These are phyloP conservation scores for Ophiostoma piceae DNA, from an alignment of 2,329 filamentous ascomycete genomes.

Conservation along the genomic window DNA sequence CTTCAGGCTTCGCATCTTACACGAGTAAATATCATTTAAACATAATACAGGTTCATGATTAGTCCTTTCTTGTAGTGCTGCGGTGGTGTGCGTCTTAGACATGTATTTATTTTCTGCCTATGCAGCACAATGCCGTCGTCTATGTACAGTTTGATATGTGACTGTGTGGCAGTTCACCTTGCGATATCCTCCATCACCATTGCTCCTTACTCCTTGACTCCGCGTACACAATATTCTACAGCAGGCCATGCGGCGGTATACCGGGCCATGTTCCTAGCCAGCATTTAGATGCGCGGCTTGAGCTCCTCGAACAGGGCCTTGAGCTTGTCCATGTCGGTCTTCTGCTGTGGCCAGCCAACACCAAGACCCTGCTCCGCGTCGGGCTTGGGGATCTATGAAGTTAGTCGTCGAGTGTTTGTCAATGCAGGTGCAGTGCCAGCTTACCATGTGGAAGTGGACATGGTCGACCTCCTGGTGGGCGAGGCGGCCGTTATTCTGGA, in stretches of 20 bases:
- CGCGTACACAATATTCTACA: not conserved
- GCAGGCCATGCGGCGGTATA: not conserved
- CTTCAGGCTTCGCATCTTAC: not conserved
- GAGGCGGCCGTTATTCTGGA: slow-evolving; percentile 91
- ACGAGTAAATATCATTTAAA: not conserved
- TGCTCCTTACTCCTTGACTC: not conserved
- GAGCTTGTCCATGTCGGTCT: slow-evolving; percentile 73
- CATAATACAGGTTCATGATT: not conserved
- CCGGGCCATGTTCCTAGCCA: not conserved
- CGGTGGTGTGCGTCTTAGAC: too few relatives aligned
- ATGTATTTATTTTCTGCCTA: not conserved
- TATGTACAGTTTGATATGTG: not conserved
- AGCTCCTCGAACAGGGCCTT: slow-evolving; percentile 76
- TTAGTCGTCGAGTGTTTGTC: not conserved
- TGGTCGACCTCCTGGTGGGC: slow-evolving; percentile 93
- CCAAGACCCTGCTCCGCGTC: slow-evolving; percentile 73
- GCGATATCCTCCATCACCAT: not conserved
- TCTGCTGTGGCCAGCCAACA: slow-evolving; percentile 65
- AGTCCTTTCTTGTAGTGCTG: not conserved
- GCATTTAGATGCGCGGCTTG: slow-evolving; percentile 72
- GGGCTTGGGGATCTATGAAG: slow-evolving; percentile 79
- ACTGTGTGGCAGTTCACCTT: not conserved
- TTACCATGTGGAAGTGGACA: slow-evolving; percentile 91
- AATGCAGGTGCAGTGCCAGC: not conserved
- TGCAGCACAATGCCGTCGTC: not conserved